A percentile compares a stretch with the other conserved stretches of the same genome.
phyloP scores from a whole-genome alignment of 2,329 filamentous ascomycete species.

The Penicillium thymicola region DNA sequence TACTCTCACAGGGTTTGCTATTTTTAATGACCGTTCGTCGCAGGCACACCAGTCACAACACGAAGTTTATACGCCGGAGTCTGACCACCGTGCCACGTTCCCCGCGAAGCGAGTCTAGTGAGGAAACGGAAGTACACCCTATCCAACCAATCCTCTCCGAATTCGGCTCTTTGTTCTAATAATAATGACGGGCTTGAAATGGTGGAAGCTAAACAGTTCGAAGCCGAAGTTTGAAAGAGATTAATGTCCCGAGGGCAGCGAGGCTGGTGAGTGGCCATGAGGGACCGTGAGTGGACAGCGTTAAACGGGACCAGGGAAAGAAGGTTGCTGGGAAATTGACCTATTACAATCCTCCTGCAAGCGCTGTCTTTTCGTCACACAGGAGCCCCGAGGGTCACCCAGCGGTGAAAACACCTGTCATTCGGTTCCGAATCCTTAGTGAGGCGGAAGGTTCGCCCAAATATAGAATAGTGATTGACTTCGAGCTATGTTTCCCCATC shows the following conservation, averaged over 20 bases:
- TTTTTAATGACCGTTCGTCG: constrained; percentile 4
- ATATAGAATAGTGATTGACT: constrained; percentile 8
- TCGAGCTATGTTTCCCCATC: background rate
- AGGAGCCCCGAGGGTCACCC: background rate
- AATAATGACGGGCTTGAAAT: background rate
- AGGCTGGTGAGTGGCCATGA: constrained; percentile 14
- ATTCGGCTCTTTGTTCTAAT: background rate
- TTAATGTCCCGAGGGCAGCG: background rate
- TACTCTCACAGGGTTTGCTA: background rate
- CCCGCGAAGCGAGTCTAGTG: background rate
- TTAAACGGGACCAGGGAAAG: constrained; percentile 10
- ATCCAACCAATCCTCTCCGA: background rate
- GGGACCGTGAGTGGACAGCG: constrained; percentile 1
- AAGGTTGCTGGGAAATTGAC: constrained; percentile 13
- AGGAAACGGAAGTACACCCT: background rate
- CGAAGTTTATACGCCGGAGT: background rate
- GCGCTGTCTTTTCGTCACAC: constrained; percentile 29
- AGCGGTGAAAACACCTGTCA: background rate
- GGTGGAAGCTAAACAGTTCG: background rate
- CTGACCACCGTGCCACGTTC: constrained; percentile 1
- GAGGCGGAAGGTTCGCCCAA: background rate
- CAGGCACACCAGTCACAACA: constrained; percentile 7
- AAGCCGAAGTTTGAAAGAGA: background rate
- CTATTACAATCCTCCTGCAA: constrained; percentile 31
- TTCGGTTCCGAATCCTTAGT: background rate